Base-by-base conservation (phyloP, 2,329 filamentous ascomycete genomes). In the Colletotrichum simmondsii region DNA sequence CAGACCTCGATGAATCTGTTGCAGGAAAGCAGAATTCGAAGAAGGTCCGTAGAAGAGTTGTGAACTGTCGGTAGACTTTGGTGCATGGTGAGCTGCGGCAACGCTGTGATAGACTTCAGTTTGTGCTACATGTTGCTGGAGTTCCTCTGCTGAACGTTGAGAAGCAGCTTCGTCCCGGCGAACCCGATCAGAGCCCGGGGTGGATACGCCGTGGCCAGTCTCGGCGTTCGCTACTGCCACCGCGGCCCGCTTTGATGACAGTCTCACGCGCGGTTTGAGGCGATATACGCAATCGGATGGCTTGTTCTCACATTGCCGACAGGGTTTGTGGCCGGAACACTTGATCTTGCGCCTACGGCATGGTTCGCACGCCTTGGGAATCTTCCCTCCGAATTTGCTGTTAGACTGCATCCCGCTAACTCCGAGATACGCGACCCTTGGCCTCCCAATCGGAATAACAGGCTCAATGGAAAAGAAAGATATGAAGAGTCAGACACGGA, bases 201-300 rank as follows among this genome's bases (percentile, higher is more conserved):
- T 24, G 16, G 32, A 32, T 35, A 26, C 62, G 52, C 32, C 62
- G 32, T 16, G 19, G 2, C 26, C 32, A 24, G 61, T 75, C n/a
- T 75, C 76, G 67, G 81, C 74, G 75, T 81, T 82, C 74, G 77
- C 79, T 76, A 76, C 80, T 78, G 77, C 80, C 83, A 80, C 84
- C 81, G 78, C 85, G 37, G 14, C 49, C 82, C 73, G 83, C 77
- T 42, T 82, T 77, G 56, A 59, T 7, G 71, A 59, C n/a, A 67
- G 32, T 28, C 63, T 54, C 49, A 72, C 54, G n/a, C 64, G 72
- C 22, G 73, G 65, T 22, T 75, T 76, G n/a, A 69, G 65, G 16
- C 75, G 73, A 52, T 76, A 76, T 8, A 68, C 42, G 71, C 75
- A 76, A 37, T 65, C 63, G 1, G 65, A 73, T 7, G 69, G 75